phyloP scores from a whole-genome alignment of 495 filamentous ascomycete species.

The Neurospora sublineolata region DNA sequence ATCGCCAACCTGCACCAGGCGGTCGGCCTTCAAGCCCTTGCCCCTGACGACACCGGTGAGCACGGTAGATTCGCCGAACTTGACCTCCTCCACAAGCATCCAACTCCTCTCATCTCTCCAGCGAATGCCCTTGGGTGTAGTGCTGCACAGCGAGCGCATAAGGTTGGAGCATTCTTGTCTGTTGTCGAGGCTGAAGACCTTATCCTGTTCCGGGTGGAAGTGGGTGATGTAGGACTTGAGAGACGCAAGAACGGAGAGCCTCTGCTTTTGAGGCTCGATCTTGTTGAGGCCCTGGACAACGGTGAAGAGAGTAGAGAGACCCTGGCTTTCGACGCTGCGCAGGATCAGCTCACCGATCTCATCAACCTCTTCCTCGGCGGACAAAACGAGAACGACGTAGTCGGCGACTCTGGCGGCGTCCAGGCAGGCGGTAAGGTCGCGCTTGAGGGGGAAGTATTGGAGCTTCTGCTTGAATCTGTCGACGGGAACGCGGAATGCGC shows the following conservation, averaged over 20 bases:
- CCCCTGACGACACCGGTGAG: conserved; percentile 84
- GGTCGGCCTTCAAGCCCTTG: conserved; percentile 74
- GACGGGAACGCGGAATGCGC: conserved; percentile 52
- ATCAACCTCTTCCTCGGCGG: conserved; percentile 71
- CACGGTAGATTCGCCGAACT: conserved; percentile 55
- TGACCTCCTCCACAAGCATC: conserved; percentile 78
- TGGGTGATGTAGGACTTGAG: conserved; percentile 84
- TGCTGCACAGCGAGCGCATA: conserved; percentile 80
- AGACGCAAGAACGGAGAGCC: conserved; percentile 61
- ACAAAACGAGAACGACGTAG: conserved; percentile 76
- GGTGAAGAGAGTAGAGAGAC: conserved; percentile 74
- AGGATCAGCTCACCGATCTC: conserved; percentile 69
- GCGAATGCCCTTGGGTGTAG: conserved; percentile 76
- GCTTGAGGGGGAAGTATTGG: conserved; percentile 62
- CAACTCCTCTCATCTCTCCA: conserved; percentile 94
- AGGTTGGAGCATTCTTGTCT: conserved; percentile 81
- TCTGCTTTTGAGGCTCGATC: conserved; percentile 65
- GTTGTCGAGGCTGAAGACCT: conserved; percentile 74
- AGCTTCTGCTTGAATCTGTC: conserved; percentile 90
- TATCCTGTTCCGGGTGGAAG: conserved; percentile 83
- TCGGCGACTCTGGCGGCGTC: conserved; percentile 85
- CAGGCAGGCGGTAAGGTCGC: conserved; percentile 61
- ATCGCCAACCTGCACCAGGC: conserved; percentile 81
- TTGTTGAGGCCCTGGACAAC: conserved; percentile 68
- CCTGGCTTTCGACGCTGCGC: conserved; percentile 80